Evolutionary conservation across 2,329 filamentous ascomycete genomes (phyloP).

Genomic region (Trichoderma oligosporum): DNA sequence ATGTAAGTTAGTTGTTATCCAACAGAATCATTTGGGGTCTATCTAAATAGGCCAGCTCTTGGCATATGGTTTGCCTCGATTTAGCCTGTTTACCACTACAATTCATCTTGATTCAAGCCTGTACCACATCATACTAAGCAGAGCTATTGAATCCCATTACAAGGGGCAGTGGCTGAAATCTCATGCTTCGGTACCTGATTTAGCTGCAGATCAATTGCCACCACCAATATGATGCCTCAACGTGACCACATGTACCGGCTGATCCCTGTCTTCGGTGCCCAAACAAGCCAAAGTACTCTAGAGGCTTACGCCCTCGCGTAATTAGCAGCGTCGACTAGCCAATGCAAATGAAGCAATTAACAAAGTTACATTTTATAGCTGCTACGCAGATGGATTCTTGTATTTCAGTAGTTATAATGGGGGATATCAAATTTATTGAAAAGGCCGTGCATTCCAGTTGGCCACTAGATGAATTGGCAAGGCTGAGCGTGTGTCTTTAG

Average conservation of each 20-base stretch:
- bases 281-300: constrained; percentile 10
- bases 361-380: background rate
- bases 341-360: background rate
- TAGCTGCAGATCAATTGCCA: background rate
- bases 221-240: constrained; percentile 1
- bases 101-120: too few species aligned
- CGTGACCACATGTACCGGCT: background rate
- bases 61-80: background rate
- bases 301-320: background rate
- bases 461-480: too few species aligned
- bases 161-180: background rate
- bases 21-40: background rate
- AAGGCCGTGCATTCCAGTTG: background rate
- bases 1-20: too few species aligned
- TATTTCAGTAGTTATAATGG: background rate
- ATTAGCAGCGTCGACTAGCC: background rate
- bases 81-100: background rate
- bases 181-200: constrained; percentile 7
- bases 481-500: background rate
- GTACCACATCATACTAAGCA: too few species aligned
- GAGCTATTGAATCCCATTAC: too few species aligned
- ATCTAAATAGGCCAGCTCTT: background rate
- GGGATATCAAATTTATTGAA: background rate
- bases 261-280: constrained; percentile 15
- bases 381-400: background rate